phyloP scores from a whole-genome alignment of 345 rosid genomes.

The Hibiscus tridactylites region DNA sequence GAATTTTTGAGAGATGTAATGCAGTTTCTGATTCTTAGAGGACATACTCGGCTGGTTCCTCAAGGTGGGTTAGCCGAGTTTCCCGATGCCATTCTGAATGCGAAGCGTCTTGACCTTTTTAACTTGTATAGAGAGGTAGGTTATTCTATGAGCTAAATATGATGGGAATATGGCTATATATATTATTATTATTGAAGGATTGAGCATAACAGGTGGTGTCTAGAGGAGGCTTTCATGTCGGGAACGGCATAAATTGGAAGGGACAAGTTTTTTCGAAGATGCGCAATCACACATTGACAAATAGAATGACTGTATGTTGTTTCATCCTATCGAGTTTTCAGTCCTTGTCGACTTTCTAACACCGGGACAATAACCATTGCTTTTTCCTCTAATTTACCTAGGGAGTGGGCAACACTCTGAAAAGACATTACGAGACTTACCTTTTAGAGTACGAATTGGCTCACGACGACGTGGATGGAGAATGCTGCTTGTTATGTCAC shows the following conservation, averaged over 20 bases:
- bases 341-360: background rate
- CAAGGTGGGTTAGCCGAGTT: conserved; percentile 90
- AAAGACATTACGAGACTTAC: conserved; percentile 94
- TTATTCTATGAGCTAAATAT: background rate
- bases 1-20: conserved; percentile 96
- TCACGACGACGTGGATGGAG: conserved; percentile 98
- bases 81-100: conserved; percentile 95
- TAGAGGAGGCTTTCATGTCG: conserved; percentile 97
- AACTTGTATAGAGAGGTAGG: conserved; percentile 95
- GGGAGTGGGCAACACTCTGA: conserved; percentile 98
- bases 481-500: conserved; percentile 94
- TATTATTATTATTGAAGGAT: background rate
- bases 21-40: conserved; percentile 90
- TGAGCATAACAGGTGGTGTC: conserved; percentile 74
- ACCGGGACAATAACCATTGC: background rate
- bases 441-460: conserved; percentile 93
- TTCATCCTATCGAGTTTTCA: background rate
- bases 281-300: conserved; percentile 95
- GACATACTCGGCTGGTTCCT: conserved; percentile 95
- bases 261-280: conserved; percentile 99
- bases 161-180: background rate
- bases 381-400: conserved; percentile 20
- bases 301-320: conserved; percentile 84
- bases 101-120: conserved; percentile 94
- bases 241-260: conserved; percentile 99